Evolutionary conservation across 345 rosid genomes (phyloP).

Genomic region (Eucalyptus sideroxylon): DNA sequence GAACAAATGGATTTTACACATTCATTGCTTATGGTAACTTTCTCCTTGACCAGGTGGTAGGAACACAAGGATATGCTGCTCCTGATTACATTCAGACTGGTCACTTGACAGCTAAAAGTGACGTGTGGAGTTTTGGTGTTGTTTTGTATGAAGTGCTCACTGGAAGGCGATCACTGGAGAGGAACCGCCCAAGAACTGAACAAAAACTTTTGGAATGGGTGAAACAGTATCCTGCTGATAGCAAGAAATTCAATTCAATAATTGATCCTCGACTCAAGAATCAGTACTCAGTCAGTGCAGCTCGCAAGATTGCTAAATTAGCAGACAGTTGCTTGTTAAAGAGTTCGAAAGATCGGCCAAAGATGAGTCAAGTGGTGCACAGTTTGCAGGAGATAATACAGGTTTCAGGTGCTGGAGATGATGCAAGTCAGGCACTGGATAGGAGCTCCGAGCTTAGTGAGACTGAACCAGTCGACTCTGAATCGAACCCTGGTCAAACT

Average conservation of each 20-base stretch:
- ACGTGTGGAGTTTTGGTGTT: constrained; percentile 89
- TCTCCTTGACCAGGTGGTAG: constrained; percentile 42
- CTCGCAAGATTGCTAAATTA: constrained; percentile 51
- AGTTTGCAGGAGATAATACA: constrained; percentile 35
- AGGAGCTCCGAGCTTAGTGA: constrained; percentile 1
- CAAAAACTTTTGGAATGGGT: constrained; percentile 73
- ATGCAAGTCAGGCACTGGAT: background rate
- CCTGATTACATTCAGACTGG: constrained; percentile 88
- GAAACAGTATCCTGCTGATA: constrained; percentile 48
- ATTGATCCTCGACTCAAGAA: constrained; percentile 57
- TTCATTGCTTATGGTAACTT: background rate
- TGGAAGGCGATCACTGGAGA: constrained; percentile 66
- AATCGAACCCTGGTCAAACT: background rate
- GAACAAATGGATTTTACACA: background rate
- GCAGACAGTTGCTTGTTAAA: constrained; percentile 60
- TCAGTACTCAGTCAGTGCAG: constrained; percentile 34
- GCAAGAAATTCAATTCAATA: constrained; percentile 46
- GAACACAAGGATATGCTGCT: constrained; percentile 88
- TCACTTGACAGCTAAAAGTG: constrained; percentile 63
- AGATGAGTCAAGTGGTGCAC: constrained; percentile 57
- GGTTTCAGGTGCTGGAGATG: background rate
- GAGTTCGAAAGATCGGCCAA: constrained; percentile 60
- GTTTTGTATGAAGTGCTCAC: constrained; percentile 73
- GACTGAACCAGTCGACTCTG: background rate
- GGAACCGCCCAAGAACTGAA: constrained; percentile 54